Evolutionary conservation across 768 basidiomycete species (phyloP), one percentile per base, ranked within the genome.

Genomic region (Strobilomyces dryophilus): DNA sequence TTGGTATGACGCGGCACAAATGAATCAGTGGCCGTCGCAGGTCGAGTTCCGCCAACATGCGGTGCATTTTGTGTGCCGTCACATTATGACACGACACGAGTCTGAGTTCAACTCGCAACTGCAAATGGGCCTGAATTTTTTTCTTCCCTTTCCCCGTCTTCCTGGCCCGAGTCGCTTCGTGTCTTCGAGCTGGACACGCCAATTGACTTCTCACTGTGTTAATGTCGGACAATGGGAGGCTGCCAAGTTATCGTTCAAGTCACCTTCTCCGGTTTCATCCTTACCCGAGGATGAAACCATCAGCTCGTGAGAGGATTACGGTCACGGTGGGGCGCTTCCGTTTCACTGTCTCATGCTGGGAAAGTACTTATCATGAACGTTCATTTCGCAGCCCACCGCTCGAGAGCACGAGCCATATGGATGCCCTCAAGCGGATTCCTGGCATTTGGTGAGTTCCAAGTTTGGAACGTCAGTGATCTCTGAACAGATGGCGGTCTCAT

Each of bases 201-300:
- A 53, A 4, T 44, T 41, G 27, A 31, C 14, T 39, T 47, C 31
- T 43, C 14, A 15, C 45, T 31, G 21, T 32, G 36, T 26, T 11
- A 26, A 63, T 70, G n/a, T n/a, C n/a, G 63, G 63, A 67, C 36
- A 32, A 47, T 0, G 37, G n/a, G n/a, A n/a, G n/a, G n/a, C n/a
- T n/a, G n/a, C n/a, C n/a, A n/a, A n/a, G n/a, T n/a, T n/a, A n/a
- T n/a, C n/a, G n/a, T n/a, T n/a, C n/a, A n/a, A n/a, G n/a, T n/a
- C n/a, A n/a, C n/a, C n/a, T n/a, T n/a, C n/a, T n/a, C n/a, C n/a
- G n/a, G n/a, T n/a, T n/a, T n/a, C n/a, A n/a, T n/a, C n/a, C n/a
- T n/a, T n/a, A n/a, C n/a, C n/a, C n/a, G n/a, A n/a, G n/a, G n/a
- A n/a, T n/a, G n/a, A n/a, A n/a, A n/a, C n/a, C n/a, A 9, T 39